Conservation (phyloP, 1,284 basidiomycete genomes). For the Somion occarium region DNA sequence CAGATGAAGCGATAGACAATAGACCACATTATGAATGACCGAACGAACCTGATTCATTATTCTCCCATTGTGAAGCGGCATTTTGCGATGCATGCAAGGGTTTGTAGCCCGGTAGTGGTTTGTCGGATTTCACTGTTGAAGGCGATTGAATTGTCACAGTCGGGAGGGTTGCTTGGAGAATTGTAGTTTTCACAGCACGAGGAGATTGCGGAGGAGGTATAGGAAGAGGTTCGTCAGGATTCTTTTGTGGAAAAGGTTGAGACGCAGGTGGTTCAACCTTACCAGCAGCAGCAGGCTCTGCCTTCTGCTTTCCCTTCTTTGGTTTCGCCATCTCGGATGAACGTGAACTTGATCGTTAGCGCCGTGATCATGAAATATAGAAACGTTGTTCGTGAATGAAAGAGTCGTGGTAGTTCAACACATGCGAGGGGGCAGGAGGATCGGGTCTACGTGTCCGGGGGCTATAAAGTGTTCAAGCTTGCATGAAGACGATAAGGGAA, state of each 20-base stretch:
- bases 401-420: no score
- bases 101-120: not conserved
- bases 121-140: not conserved
- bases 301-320: constrained; percentile 36
- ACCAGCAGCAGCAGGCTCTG: not conserved
- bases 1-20: not conserved
- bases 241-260: not conserved
- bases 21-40: not conserved
- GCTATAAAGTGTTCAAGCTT: not conserved
- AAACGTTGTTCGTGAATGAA: not conserved
- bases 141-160: not conserved
- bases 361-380: not conserved
- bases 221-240: not conserved
- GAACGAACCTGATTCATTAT: not conserved
- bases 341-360: not conserved
- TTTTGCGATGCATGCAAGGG: not conserved
- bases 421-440: no score
- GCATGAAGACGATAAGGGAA: not conserved
- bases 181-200: not conserved
- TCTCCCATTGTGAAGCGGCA: not conserved
- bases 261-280: not conserved
- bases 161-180: not conserved
- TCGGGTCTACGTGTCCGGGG: no score
- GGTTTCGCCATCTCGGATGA: not conserved
- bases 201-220: not conserved